Conservation (phyloP, 2,329 filamentous ascomycete species). For the Neofusicoccum umdonicola region DNA sequence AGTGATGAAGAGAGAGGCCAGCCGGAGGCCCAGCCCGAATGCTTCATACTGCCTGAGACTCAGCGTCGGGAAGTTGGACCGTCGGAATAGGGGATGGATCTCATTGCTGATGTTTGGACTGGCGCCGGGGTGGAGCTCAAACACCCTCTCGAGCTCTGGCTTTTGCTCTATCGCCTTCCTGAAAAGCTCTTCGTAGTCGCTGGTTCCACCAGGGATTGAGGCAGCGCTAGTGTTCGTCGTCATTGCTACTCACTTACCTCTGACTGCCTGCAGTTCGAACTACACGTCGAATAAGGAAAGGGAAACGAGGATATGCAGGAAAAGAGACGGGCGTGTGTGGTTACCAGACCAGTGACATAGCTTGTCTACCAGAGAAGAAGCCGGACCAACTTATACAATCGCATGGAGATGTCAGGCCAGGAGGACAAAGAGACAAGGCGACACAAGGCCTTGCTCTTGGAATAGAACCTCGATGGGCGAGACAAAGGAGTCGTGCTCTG, state of each 20-base stretch:
- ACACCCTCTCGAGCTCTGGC: background rate
- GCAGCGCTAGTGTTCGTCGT: background rate
- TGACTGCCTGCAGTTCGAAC: slow-evolving; percentile 8
- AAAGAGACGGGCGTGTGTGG: background rate
- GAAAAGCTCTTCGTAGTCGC: background rate
- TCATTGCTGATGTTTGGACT: background rate
- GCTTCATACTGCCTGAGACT: slow-evolving; percentile 1
- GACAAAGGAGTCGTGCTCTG: background rate
- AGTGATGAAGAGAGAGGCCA: slow-evolving; percentile 7
- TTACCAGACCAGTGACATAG: background rate
- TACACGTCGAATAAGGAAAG: background rate
- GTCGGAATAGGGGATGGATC: slow-evolving; percentile 9
- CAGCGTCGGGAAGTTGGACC: background rate
- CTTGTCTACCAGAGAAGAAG: background rate
- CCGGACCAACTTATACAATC: background rate
- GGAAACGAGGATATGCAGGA: background rate
- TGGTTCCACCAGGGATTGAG: background rate
- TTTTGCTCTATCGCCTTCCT: background rate
- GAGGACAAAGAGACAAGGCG: background rate
- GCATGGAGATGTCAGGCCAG: no score
- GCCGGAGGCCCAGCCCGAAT: background rate
- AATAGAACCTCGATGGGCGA: background rate
- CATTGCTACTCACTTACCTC: background rate
- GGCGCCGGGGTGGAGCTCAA: background rate
- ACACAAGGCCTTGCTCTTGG: background rate